Base-by-base conservation (phyloP, 2,329 filamentous ascomycete genomes). In the Fusarium succisae region DNA sequence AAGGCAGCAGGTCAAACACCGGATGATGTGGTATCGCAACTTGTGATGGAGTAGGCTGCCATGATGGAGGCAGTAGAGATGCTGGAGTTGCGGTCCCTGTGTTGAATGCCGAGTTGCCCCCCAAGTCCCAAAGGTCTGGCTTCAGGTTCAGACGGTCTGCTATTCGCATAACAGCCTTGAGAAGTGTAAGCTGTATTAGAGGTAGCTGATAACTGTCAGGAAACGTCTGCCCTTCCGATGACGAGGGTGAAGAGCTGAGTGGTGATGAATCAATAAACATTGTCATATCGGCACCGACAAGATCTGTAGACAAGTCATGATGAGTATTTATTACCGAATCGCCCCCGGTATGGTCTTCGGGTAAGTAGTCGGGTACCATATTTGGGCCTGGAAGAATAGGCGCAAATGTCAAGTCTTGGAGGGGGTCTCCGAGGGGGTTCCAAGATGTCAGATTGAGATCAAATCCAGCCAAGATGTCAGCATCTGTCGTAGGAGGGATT, bases 1-100 rank as follows among this genome's bases (percentile, higher is more conserved):
- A 91, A 2, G 89, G 89, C 3, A 91, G 79, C 35, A 90, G 80
- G 76, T 91, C 89, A 17, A 91, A 78, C 18, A 90, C 66, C 4
- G 89, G 88, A 72, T 91, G 89, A 70, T 91, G 89, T 3, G 87
- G 86, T 20, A 89, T 80, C 5, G 82, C 72, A 14, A 84, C 75
- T 75, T 91, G 89, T 1, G 84, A 82, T 15, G 80, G 61, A 1
- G 87, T 90, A 18, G 89, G 89, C 38, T 82, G 85, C 81, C 88
- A 86, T 43, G 86, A 83, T 20, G 63, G 51, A 5, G 87, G 87
- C 13, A 90, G 80, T 53, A 84, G 80, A 18, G 82, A 74, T 14
- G 79, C 45, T 75, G 82, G 70, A 50, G 79, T 79, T 28, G 73
- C 78, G 20, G 58, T 66, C 56, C 79, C 78, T 28, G 73, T 65